Conservation (phyloP, 169 alveolate genomes). For the Plasmodium adleri region DNA sequence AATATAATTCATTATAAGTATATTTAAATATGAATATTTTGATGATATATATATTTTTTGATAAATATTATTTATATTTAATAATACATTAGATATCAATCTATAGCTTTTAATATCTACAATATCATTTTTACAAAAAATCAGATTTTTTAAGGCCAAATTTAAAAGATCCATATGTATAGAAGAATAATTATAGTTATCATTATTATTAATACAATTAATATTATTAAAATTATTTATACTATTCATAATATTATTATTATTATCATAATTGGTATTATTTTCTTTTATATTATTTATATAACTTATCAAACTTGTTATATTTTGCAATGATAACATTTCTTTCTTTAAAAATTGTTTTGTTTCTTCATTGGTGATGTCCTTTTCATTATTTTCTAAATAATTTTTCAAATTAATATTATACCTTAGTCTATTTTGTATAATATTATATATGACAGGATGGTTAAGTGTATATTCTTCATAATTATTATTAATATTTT, state of each 20-base stretch:
- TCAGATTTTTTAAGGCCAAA: conserved; percentile 37
- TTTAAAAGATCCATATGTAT: conserved; percentile 28
- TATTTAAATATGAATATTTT: conserved; percentile 68
- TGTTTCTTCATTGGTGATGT: conserved; percentile 18
- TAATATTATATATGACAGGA: conserved; percentile 25
- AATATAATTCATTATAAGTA: conserved; percentile 56
- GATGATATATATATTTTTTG: conserved; percentile 60
- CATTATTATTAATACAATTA: conserved; percentile 13
- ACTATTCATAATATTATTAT: too few species aligned
- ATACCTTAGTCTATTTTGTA: conserved; percentile 45
- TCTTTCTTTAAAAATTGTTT: conserved; percentile 43
- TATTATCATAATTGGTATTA: too few species aligned
- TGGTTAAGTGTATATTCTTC: conserved; percentile 5
- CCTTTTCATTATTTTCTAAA: conserved; percentile 9
- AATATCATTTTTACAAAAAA: conserved; percentile 59
- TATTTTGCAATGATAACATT: conserved; percentile 22
- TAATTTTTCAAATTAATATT: conserved; percentile 52
- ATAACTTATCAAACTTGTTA: conserved; percentile 11
- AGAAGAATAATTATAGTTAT: conserved; percentile 5
- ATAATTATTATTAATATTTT: background rate
- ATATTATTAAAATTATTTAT: too few species aligned
- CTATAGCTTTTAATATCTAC: conserved; percentile 45
- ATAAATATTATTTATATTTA: conserved; percentile 32
- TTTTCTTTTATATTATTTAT: background rate
- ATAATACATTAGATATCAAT: conserved; percentile 17